Percentiles rank a stretch among this genome's conserved stretches.
phyloP scores from a whole-genome alignment of 116 monocot genomes.

The Posidonia oceanica region DNA sequence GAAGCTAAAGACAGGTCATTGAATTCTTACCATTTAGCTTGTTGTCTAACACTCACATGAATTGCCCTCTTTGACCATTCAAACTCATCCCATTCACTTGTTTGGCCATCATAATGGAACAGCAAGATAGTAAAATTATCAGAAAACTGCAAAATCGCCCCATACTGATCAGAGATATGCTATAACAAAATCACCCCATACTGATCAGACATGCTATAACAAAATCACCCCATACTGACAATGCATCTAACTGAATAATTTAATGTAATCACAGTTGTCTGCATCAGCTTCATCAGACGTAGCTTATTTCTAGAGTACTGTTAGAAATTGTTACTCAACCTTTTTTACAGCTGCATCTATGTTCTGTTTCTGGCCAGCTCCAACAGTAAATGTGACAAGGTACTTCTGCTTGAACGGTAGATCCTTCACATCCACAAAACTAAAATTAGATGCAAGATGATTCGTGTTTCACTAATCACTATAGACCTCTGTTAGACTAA shows the following conservation, averaged over 20 bases:
- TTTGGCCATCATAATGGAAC: slow-evolving; percentile 27
- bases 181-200: slow-evolving; percentile 3
- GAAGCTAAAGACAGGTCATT: background rate
- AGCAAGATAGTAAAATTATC: slow-evolving; percentile 26
- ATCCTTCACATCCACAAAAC: slow-evolving; percentile 31
- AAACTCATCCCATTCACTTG: slow-evolving; percentile 30
- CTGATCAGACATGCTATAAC: background rate
- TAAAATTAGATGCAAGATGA: slow-evolving; percentile 3
- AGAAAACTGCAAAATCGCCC: slow-evolving; percentile 16
- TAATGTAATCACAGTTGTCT: too few relatives aligned
- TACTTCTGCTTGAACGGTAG: slow-evolving; percentile 40
- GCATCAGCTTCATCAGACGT: too few relatives aligned
- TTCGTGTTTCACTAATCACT: background rate
- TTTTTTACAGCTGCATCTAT: slow-evolving; percentile 70
- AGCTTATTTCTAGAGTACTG: too few relatives aligned
- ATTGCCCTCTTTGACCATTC: slow-evolving; percentile 34
- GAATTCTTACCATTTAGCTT: slow-evolving; percentile 25
- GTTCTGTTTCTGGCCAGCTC: slow-evolving; percentile 36
- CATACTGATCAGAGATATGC: slow-evolving; percentile 3
- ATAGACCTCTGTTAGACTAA: background rate
- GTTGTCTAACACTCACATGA: slow-evolving; percentile 26
- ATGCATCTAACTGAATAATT: too few relatives aligned
- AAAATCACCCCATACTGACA: too few relatives aligned
- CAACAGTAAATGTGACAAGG: slow-evolving; percentile 63
- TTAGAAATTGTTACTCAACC: slow-evolving; percentile 12